Conservation (phyloP, 139 green algal genomes). For the Picochlorum sp. region DNA sequence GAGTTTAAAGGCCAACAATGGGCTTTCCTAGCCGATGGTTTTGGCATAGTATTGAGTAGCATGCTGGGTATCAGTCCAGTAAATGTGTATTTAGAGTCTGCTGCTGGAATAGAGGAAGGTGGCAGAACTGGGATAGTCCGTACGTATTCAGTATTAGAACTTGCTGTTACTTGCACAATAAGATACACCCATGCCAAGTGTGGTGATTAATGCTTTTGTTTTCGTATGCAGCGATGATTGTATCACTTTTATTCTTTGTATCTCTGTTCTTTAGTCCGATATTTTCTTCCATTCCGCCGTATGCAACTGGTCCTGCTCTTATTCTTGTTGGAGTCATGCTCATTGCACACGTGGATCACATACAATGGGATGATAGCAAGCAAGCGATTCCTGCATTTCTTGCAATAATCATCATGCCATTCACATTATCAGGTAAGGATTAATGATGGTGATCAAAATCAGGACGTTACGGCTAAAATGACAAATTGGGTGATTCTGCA, state of each 20-base stretch:
- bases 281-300: slow-evolving; percentile 71
- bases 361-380: slow-evolving; percentile 40
- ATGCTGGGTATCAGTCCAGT: slow-evolving; percentile 63
- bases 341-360: slow-evolving; percentile 33
- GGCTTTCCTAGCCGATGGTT: slow-evolving; percentile 53
- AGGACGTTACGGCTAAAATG: background rate
- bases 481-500: too few relatives aligned
- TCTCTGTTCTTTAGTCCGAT: slow-evolving; percentile 78
- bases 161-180: background rate
- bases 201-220: background rate
- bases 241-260: slow-evolving; percentile 52
- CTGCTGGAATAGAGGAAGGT: slow-evolving; percentile 59
- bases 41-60: slow-evolving; percentile 48
- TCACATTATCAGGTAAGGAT: slow-evolving; percentile 67
- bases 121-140: slow-evolving; percentile 42
- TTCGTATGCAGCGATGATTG: slow-evolving; percentile 16
- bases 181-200: background rate
- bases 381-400: slow-evolving; percentile 64
- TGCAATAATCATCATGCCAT: slow-evolving; percentile 64
- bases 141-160: too few relatives aligned
- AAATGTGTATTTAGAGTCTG: slow-evolving; percentile 62
- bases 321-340: slow-evolving; percentile 52
- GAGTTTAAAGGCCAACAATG: slow-evolving; percentile 43
- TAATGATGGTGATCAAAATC: too few relatives aligned
- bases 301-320: slow-evolving; percentile 67